Evolutionary conservation across 106 monocot species (phyloP).

Genomic region (Agapanthus africanus): DNA sequence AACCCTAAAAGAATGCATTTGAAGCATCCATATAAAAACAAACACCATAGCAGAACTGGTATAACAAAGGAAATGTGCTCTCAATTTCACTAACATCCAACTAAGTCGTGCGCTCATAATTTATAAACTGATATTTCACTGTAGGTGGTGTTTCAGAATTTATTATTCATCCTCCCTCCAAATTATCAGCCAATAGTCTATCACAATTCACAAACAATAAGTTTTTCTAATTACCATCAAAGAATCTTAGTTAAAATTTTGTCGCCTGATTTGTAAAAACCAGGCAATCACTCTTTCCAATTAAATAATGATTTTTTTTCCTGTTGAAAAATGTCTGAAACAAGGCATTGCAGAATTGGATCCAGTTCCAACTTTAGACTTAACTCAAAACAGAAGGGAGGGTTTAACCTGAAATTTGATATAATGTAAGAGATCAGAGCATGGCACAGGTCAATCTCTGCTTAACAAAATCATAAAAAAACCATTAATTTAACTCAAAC

Average conservation of each 20-base stretch:
- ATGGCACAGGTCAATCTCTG: not conserved
- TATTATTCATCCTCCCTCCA: not conserved
- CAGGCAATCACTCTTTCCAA: not conserved
- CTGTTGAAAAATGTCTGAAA: not conserved
- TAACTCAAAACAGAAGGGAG: not conserved
- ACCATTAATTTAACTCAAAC: too few relatives aligned
- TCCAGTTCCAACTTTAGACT: too few relatives aligned
- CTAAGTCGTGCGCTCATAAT: not conserved
- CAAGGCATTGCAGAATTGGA: not conserved
- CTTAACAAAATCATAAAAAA: too few relatives aligned
- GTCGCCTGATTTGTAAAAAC: not conserved
- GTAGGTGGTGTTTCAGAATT: not conserved
- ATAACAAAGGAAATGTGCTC: not conserved
- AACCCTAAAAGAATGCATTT: not conserved
- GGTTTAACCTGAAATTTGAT: not conserved
- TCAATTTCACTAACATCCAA: not conserved
- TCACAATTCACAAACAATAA: not conserved
- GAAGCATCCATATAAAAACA: not conserved
- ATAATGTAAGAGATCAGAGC: not conserved
- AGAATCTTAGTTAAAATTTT: not conserved
- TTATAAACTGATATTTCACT: not conserved
- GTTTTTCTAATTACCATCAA: too few relatives aligned
- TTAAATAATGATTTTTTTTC: not conserved
- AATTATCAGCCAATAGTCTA: not conserved
- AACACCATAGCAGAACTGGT: not conserved